Base-by-base conservation (phyloP, 202 grass and related monocot genomes). In the Hordeum pubiflorum region DNA sequence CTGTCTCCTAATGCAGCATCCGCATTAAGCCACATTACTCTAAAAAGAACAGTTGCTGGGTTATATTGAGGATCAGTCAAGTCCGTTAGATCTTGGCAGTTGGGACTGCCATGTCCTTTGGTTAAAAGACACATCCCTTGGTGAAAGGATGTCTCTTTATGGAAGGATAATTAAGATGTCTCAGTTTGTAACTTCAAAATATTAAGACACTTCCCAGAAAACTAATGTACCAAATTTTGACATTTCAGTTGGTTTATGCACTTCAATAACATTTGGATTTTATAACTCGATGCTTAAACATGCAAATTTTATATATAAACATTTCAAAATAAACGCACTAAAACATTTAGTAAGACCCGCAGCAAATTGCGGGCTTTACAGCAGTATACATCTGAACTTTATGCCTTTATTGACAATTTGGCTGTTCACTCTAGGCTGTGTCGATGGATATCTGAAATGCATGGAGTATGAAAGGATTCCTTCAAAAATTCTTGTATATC, bases 401-500 rank as follows among this genome's bases (percentile, higher is more conserved):
- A 9, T 73, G 68, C 27, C 33, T 79, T 78, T 54, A 29, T 22
- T 81, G 13, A 64, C 57, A 64, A 72, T 57, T 32, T 74, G 18
- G 17, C 7, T 63, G 23, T 80, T 72, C 5, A 21, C 40, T 83
- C 18, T 83, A 95, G 92, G 92, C n/a, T 96, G 96, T 79, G 92
- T 96, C 54, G 90, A 90, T 77, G 89, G 85, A 83, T 99, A 96
- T 74, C 81, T 99, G 82, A 92, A 90, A 72, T 96, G 96, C 83
- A 87, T 96, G 86, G 92, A 91, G 76, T 99, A 99, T 79, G 90
- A 93, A 71, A 88, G 92, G 84, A 85, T 99, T 63, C 92, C 92
- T 66, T 96, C 91, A 36, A 99, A 99, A 88, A 96, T 99, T 81
- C 90, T 96, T 78, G 86, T 87, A 58, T 99, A 96, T 79, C 92